Evolutionary conservation across 2,329 filamentous ascomycete species (phyloP).

Genomic region (Arthrobotrys musiformis): DNA sequence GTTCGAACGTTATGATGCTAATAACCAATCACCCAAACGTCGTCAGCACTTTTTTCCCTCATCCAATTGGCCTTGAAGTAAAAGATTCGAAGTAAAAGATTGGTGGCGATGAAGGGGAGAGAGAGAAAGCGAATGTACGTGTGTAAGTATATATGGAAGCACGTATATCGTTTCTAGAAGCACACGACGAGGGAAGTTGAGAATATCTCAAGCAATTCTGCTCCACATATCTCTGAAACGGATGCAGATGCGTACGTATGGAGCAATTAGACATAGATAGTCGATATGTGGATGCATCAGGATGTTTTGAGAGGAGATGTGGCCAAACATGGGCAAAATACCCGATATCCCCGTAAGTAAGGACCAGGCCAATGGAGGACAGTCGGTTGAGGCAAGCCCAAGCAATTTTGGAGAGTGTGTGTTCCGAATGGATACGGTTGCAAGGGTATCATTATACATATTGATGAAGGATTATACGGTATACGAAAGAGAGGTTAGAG

Average conservation of each 20-base stretch:
- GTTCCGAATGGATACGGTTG: constrained; percentile 23
- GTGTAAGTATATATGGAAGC: not conserved
- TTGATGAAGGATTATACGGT: constrained; percentile 2
- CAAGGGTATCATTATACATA: not conserved
- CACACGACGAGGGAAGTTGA: not conserved
- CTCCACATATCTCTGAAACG: not conserved
- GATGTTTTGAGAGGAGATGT: constrained; percentile 13
- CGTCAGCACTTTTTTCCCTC: not conserved
- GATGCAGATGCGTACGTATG: not conserved
- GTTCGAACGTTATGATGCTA: constrained; percentile 34
- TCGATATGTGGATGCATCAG: not conserved
- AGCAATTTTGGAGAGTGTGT: not conserved
- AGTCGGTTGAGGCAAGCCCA: constrained; percentile 38
- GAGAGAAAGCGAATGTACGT: no score
- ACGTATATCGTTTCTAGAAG: constrained; percentile 18
- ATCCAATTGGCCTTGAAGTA: not conserved
- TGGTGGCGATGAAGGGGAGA: not conserved
- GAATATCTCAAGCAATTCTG: not conserved
- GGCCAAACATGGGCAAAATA: constrained; percentile 12
- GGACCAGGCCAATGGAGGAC: not conserved
- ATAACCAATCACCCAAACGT: constrained; percentile 10
- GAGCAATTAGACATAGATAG: no score
- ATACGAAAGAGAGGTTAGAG: constrained; percentile 31
- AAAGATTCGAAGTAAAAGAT: not conserved
- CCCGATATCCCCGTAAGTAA: constrained; percentile 18